Conservation (phyloP, 1,284 basidiomycete species). For the Ustilago hordei region DNA sequence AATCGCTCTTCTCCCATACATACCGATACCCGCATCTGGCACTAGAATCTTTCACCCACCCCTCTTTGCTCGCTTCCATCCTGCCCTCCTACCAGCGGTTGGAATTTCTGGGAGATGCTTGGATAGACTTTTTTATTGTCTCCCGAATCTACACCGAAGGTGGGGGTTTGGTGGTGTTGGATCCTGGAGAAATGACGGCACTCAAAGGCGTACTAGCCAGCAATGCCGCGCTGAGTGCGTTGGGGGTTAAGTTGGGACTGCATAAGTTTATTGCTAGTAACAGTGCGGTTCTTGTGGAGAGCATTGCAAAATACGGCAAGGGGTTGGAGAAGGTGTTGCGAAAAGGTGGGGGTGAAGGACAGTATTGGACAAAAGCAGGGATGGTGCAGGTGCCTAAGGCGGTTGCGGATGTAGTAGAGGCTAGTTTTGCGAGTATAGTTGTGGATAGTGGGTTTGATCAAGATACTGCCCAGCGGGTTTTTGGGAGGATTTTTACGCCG, state of each 20-base stretch:
- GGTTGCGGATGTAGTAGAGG: slow-evolving; percentile 54
- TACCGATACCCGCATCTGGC: slow-evolving; percentile 57
- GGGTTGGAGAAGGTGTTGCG: slow-evolving; percentile 1
- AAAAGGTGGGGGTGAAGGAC: neutral
- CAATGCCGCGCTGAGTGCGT: slow-evolving; percentile 36
- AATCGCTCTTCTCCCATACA: slow-evolving; percentile 34
- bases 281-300: neutral
- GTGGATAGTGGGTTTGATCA: slow-evolving; percentile 53
- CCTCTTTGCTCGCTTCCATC: slow-evolving; percentile 33
- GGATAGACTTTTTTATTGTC: slow-evolving; percentile 52
- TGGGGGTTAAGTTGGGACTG: slow-evolving; percentile 29
- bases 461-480: slow-evolving; percentile 3
- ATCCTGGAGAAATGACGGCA: slow-evolving; percentile 46
- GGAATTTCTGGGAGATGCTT: slow-evolving; percentile 61
- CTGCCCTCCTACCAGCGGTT: slow-evolving; percentile 57
- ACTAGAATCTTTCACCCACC: slow-evolving; percentile 57
- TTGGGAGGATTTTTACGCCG: slow-evolving; percentile 30
- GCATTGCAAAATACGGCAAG: slow-evolving; percentile 7
- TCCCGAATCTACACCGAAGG: slow-evolving; percentile 13
- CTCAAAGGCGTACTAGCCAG: slow-evolving; percentile 37
- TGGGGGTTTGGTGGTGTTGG: neutral
- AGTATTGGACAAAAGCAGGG: slow-evolving; percentile 32
- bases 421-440: slow-evolving; percentile 44
- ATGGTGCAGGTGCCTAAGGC: slow-evolving; percentile 24
- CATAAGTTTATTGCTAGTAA: neutral